Percentiles rank a stretch among this genome's conserved stretches.
Conservation (phyloP, 1,139 yeast species). For the Taphrina sp. region DNA sequence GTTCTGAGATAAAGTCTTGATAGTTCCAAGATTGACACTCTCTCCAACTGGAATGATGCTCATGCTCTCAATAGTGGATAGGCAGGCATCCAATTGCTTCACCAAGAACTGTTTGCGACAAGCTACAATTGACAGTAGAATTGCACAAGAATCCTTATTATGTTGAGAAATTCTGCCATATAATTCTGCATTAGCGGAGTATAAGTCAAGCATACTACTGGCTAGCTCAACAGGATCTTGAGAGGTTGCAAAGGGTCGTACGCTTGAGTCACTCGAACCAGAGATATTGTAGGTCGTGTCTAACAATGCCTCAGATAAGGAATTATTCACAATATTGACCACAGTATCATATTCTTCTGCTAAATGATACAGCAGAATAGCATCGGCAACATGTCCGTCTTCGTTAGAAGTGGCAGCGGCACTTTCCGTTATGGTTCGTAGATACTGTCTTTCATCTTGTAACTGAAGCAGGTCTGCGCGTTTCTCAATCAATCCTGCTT, state of each 20-base stretch:
- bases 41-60: constrained; percentile 63
- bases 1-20: constrained; percentile 57
- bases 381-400: constrained; percentile 86
- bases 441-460: constrained; percentile 53
- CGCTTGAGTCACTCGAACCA: constrained; percentile 38
- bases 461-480: constrained; percentile 68
- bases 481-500: constrained; percentile 81
- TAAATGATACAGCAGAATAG: constrained; percentile 79
- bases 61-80: constrained; percentile 54
- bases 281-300: constrained; percentile 35
- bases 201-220: constrained; percentile 45
- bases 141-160: constrained; percentile 57
- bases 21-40: constrained; percentile 47
- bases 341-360: constrained; percentile 88
- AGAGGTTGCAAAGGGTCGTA: constrained; percentile 41
- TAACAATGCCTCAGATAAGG: constrained; percentile 70
- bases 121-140: constrained; percentile 63
- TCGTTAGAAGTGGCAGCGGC: constrained; percentile 88
- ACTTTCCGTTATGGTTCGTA: constrained; percentile 71
- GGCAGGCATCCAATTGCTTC: constrained; percentile 62
- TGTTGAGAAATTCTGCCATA: constrained; percentile 5
- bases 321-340: constrained; percentile 68
- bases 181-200: constrained; percentile 44
- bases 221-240: constrained; percentile 49
- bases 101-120: constrained; percentile 62